Percentiles rank a stretch among this genome's conserved stretches.
Conservation (phyloP, 2,329 filamentous ascomycete species). For the Aspergillus cejpii region DNA sequence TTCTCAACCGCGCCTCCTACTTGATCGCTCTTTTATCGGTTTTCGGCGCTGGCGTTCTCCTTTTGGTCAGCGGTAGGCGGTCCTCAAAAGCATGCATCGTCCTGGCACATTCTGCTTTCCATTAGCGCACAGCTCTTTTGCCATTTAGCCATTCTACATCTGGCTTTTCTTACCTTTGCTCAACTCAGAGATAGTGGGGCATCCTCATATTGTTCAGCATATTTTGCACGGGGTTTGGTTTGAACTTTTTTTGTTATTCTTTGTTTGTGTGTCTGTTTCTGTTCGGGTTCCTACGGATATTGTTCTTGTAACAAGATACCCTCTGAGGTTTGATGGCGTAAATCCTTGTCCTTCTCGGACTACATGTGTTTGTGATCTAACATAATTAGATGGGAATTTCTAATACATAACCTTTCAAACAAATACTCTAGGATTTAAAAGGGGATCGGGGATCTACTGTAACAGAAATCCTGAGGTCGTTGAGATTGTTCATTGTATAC, state of each 20-base stretch:
- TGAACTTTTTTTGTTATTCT: slow-evolving; percentile 14
- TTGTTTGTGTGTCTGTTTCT: slow-evolving; percentile 11
- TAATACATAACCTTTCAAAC: too few relatives aligned
- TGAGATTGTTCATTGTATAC: background rate
- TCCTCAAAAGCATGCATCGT: background rate
- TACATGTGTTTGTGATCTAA: too few relatives aligned
- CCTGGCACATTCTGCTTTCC: too few relatives aligned
- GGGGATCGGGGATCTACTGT: too few relatives aligned
- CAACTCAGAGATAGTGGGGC: too few relatives aligned
- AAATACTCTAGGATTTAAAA: too few relatives aligned
- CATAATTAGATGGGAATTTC: too few relatives aligned
- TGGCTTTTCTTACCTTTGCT: slow-evolving; percentile 4
- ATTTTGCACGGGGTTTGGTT: slow-evolving; percentile 1
- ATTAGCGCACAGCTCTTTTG: too few relatives aligned
- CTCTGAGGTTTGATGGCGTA: slow-evolving; percentile 13
- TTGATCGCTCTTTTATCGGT: background rate
- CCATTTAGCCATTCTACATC: slow-evolving; percentile 2
- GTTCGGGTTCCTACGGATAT: slow-evolving; percentile 4
- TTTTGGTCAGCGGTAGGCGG: background rate
- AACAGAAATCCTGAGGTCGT: too few relatives aligned
- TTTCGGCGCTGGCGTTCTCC: background rate
- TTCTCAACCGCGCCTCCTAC: too few relatives aligned
- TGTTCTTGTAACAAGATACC: slow-evolving; percentile 19
- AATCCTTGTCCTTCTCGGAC: too few relatives aligned
- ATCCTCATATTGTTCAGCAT: too few relatives aligned